These are phyloP conservation scores for Melocanna baccifera DNA, from an alignment of 176 grass and related monocot genomes.

Conservation along the genomic window DNA sequence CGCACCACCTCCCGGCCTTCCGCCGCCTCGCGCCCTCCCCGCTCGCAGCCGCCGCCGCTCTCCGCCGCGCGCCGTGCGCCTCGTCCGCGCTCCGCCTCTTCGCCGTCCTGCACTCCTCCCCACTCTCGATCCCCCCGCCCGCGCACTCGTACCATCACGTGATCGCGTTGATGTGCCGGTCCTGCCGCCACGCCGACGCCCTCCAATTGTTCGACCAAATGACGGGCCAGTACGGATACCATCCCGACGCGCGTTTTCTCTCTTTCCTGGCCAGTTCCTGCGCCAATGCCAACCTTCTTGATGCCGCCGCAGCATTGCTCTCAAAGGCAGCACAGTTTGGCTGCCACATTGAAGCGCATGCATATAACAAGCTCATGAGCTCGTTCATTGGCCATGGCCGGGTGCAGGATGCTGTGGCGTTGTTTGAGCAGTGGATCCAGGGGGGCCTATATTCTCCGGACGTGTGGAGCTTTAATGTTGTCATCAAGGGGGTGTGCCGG, in stretches of 20 bases:
- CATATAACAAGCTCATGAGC: conserved; percentile 74
- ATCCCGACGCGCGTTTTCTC: conserved; percentile 49
- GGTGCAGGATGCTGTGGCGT: conserved; percentile 35
- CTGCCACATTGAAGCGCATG: conserved; percentile 42
- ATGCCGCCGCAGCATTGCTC: conserved; percentile 42
- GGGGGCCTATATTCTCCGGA: conserved; percentile 46
- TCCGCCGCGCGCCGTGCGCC: conserved; percentile 32
- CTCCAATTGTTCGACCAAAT: conserved; percentile 88
- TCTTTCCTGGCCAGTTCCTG: conserved; percentile 57
- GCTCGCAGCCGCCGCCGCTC: conserved; percentile 16
- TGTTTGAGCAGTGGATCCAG: conserved; percentile 58
- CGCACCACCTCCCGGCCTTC: conserved; percentile 27
- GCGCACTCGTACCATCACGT: conserved; percentile 45
- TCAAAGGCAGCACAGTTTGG: conserved; percentile 34
- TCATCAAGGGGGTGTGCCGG: conserved; percentile 66
- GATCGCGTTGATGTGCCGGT: conserved; percentile 37
- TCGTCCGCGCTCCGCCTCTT: conserved; percentile 41
- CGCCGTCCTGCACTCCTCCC: conserved; percentile 29
- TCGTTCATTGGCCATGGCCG: conserved; percentile 39
- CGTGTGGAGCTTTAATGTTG: conserved; percentile 77
- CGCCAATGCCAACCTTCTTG: conserved; percentile 34
- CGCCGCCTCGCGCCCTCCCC: conserved; percentile 26
- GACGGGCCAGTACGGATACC: conserved; percentile 32
- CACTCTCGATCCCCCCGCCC: conserved; percentile 35
- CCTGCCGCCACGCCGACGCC: conserved; percentile 49